Evolutionary conservation across 108 stramenopile species (phyloP).

Genomic region (Conticribra weissflogii): DNA sequence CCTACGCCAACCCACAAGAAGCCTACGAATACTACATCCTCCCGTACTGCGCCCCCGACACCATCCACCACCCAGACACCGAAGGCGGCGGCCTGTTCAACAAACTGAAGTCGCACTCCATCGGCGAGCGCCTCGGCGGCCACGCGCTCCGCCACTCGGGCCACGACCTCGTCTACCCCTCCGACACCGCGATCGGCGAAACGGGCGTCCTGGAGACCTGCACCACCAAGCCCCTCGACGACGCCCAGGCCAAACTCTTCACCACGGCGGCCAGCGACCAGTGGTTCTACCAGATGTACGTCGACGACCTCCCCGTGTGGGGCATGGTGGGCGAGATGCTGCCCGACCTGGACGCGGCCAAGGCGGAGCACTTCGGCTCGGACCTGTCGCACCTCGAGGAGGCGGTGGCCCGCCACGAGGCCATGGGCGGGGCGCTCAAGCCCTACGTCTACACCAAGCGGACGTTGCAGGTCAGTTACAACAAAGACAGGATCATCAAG

Average conservation of each 20-base stretch:
- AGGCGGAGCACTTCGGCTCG: conserved; percentile 46
- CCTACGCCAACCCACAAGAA: conserved; percentile 98
- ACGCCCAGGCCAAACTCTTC: conserved; percentile 61
- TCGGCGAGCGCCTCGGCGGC: conserved; percentile 78
- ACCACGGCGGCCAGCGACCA: conserved; percentile 81
- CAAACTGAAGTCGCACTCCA: conserved; percentile 77
- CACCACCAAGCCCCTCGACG: conserved; percentile 68
- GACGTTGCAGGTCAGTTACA: conserved; percentile 87
- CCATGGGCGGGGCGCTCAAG: conserved; percentile 50
- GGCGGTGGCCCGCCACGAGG: conserved; percentile 55
- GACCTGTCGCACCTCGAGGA: conserved; percentile 75
- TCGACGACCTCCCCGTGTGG: conserved; percentile 98
- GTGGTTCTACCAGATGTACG: conserved; percentile 97
- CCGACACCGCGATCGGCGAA: conserved; percentile 47
- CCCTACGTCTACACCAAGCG: conserved; percentile 91
- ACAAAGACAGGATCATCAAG: conserved; percentile 92
- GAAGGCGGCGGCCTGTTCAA: conserved; percentile 73
- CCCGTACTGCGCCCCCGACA: conserved; percentile 96
- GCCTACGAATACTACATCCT: conserved; percentile 97
- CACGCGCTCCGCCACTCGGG: conserved; percentile 88
- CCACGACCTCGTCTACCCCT: conserved; percentile 73
- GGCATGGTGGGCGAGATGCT: conserved; percentile 96
- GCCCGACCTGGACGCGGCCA: conserved; percentile 53
- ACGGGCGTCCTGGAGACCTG: conserved; percentile 66
- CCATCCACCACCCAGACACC: conserved; percentile 72